These are phyloP conservation scores for Puccinia polysora DNA, from an alignment of 1,284 basidiomycete species.

Conservation along the genomic window DNA sequence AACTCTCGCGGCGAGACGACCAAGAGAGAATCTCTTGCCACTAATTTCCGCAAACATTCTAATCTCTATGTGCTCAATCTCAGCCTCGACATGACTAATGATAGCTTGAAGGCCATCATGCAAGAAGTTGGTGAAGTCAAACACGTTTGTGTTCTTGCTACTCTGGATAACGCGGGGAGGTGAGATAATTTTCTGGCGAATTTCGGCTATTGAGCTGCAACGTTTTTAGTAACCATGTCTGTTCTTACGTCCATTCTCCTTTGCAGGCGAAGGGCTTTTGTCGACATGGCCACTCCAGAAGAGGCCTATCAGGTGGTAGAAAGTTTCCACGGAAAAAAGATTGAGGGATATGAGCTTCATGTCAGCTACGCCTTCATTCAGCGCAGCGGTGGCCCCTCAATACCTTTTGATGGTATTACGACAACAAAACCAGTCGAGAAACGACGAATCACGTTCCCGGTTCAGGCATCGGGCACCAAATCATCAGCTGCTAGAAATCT, in stretches of 20 bases:
- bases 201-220: not conserved
- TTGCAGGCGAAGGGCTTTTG: slow-evolving; percentile 37
- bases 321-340: slow-evolving; percentile 37
- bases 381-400: slow-evolving; percentile 38
- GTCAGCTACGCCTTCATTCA: slow-evolving; percentile 42
- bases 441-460: too few relatives aligned
- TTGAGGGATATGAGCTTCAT: slow-evolving; percentile 40
- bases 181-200: not conserved
- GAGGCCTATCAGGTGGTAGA: slow-evolving; percentile 33
- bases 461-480: not conserved
- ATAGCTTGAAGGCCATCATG: slow-evolving; percentile 28
- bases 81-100: slow-evolving; percentile 40
- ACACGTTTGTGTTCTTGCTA: slow-evolving; percentile 42
- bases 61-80: slow-evolving; percentile 41
- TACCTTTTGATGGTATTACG: slow-evolving; percentile 7
- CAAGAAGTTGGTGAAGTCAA: slow-evolving; percentile 29
- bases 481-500: slow-evolving; percentile 3
- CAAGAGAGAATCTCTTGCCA: not conserved
- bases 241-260: not conserved
- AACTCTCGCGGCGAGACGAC: not conserved
- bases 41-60: slow-evolving; percentile 26
- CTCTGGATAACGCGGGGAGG: slow-evolving; percentile 42
- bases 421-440: slow-evolving; percentile 4
- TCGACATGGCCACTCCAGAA: slow-evolving; percentile 42
- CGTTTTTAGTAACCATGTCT: not conserved